Evolutionary conservation across 768 basidiomycete species (phyloP).

Genomic region (Leccinum uliginosum): DNA sequence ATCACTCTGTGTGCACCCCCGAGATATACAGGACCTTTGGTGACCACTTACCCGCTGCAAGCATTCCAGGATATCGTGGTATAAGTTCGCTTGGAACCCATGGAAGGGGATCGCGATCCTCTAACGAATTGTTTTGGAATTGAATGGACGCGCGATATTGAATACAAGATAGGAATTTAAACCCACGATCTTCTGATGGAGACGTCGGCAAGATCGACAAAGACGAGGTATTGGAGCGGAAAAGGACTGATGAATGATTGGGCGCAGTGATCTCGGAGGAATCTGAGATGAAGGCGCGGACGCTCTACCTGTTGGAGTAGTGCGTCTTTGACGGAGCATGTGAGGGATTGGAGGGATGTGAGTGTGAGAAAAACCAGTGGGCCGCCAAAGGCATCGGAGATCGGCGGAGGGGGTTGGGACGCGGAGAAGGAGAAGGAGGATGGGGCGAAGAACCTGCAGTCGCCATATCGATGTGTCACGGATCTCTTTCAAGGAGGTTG

Average conservation of each 20-base stretch:
- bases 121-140: slow-evolving; percentile 5
- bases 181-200: slow-evolving; percentile 54
- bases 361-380: slow-evolving; percentile 59
- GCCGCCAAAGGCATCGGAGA: slow-evolving; percentile 58
- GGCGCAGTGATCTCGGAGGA: slow-evolving; percentile 37
- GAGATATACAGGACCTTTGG: neutral
- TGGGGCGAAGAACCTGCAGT: slow-evolving; percentile 32
- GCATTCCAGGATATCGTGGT: slow-evolving; percentile 71
- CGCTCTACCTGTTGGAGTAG: slow-evolving; percentile 52
- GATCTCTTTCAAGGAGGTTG: slow-evolving; percentile 58
- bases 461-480: slow-evolving; percentile 57
- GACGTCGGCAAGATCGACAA: slow-evolving; percentile 59
- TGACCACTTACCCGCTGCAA: slow-evolving; percentile 54
- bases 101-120: slow-evolving; percentile 59
- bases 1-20: slow-evolving; percentile 1
- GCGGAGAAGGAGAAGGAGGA: slow-evolving; percentile 35
- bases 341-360: slow-evolving; percentile 35
- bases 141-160: slow-evolving; percentile 2
- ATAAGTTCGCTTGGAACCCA: slow-evolving; percentile 65
- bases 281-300: slow-evolving; percentile 52
- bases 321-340: slow-evolving; percentile 37
- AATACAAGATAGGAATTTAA: slow-evolving; percentile 2
- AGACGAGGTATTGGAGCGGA: slow-evolving; percentile 59
- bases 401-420: slow-evolving; percentile 36
- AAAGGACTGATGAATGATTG: slow-evolving; percentile 26